Evolutionary conservation across 345 rosid genomes (phyloP).

Genomic region (Pugionium cornutum): DNA sequence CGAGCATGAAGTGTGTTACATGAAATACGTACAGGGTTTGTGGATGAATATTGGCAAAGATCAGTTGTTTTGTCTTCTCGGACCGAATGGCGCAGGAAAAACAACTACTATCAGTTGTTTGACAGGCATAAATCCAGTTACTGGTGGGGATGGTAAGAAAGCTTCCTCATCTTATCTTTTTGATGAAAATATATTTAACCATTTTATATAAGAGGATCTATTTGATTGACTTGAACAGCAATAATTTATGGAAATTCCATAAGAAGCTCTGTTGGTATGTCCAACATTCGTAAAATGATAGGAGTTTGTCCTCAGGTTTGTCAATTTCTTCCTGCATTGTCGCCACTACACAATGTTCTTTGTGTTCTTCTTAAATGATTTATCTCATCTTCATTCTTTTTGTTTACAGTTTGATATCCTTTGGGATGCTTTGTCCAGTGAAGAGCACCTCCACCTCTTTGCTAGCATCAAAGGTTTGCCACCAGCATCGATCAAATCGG

Average conservation of each 20-base stretch:
- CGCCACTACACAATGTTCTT: background rate
- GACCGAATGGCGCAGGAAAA: constrained; percentile 97
- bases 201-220: constrained; percentile 1
- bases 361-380: constrained; percentile 13
- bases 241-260: constrained; percentile 70
- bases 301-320: constrained; percentile 97
- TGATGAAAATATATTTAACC: constrained; percentile 3
- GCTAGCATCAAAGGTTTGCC: constrained; percentile 83
- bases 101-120: constrained; percentile 81
- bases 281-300: constrained; percentile 69
- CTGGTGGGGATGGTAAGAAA: constrained; percentile 72
- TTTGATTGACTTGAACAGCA: constrained; percentile 49
- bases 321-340: constrained; percentile 14
- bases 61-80: constrained; percentile 91
- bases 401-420: constrained; percentile 75
- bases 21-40: constrained; percentile 53
- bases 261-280: constrained; percentile 78
- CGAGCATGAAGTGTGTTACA: background rate
- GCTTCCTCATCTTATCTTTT: constrained; percentile 21
- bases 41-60: constrained; percentile 84
- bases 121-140: constrained; percentile 82
- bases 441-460: constrained; percentile 83
- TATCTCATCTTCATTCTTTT: constrained; percentile 8
- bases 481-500: constrained; percentile 59
- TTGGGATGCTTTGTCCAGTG: constrained; percentile 84